Evolutionary conservation across 352 stramenopile genomes (phyloP).

Genomic region (Phytophthora chlamydospora): DNA sequence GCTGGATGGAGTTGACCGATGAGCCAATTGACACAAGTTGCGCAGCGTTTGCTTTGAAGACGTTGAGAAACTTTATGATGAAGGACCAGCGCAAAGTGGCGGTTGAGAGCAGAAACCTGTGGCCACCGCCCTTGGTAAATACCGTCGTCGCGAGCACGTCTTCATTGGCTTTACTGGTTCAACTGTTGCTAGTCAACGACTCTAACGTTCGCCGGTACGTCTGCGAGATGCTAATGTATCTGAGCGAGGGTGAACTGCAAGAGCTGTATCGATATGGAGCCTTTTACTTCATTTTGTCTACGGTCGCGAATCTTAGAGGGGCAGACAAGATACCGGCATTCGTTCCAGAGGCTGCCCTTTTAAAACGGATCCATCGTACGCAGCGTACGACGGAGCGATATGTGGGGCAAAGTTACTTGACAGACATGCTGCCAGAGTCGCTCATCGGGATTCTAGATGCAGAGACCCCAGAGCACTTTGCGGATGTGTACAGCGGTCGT

Average conservation of each 20-base stretch:
- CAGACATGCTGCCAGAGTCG: constrained; percentile 75
- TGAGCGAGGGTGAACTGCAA: constrained; percentile 51
- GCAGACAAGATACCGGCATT: constrained; percentile 42
- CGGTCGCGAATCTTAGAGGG: constrained; percentile 30
- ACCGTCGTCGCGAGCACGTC: constrained; percentile 54
- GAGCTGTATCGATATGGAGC: constrained; percentile 64
- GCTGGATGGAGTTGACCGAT: constrained; percentile 81
- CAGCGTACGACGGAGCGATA: constrained; percentile 57
- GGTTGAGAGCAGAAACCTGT: constrained; percentile 40
- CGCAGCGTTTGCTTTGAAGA: constrained; percentile 55
- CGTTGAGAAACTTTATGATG: constrained; percentile 67
- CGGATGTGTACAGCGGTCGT: constrained; percentile 63
- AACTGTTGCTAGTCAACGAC: constrained; percentile 74
- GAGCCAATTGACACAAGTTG: constrained; percentile 59
- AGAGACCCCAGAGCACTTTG: constrained; percentile 66
- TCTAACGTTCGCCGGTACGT: constrained; percentile 50
- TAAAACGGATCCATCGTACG: constrained; percentile 69
- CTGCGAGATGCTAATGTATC: constrained; percentile 67
- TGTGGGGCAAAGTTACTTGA: constrained; percentile 64
- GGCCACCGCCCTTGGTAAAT: constrained; percentile 65
- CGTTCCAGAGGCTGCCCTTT: constrained; percentile 60
- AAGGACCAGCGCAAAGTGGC: constrained; percentile 46
- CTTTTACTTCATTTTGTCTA: constrained; percentile 82
- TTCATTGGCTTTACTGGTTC: constrained; percentile 58
- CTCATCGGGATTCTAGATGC: constrained; percentile 73